These are phyloP conservation scores for Aspergillus neoniger DNA, from an alignment of 2,329 filamentous ascomycete species.

Conservation along the genomic window DNA sequence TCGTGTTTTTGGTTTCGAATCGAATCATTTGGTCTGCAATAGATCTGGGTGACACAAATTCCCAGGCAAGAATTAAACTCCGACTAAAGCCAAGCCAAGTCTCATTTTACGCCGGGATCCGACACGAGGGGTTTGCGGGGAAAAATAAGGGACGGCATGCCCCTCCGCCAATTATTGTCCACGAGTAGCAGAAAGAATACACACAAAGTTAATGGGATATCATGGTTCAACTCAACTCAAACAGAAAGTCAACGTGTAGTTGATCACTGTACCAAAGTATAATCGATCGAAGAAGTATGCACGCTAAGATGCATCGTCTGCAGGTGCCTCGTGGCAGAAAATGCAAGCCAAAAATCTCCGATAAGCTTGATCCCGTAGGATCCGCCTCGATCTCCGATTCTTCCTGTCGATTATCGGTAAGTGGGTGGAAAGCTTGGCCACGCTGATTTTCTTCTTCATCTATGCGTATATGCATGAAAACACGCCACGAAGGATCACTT, in stretches of 20 bases:
- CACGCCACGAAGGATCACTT: not conserved
- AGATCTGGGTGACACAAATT: not conserved
- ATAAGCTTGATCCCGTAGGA: conserved; percentile 2
- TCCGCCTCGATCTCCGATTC: not conserved
- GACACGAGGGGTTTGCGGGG: conserved; percentile 2
- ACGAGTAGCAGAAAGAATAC: too few species aligned
- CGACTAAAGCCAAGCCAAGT: not conserved
- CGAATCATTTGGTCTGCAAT: not conserved
- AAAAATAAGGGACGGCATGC: not conserved
- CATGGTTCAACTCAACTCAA: not conserved
- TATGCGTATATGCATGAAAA: not conserved
- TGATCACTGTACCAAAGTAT: too few species aligned
- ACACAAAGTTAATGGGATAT: not conserved
- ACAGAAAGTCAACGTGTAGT: too few species aligned
- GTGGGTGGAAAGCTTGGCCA: too few species aligned
- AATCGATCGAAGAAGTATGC: not conserved
- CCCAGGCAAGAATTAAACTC: not conserved
- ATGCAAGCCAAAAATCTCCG: not conserved
- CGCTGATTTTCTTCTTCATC: not conserved
- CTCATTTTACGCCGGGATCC: not conserved
- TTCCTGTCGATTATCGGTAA: too few species aligned
- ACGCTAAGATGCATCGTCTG: not conserved
- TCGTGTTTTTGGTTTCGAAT: too few species aligned
- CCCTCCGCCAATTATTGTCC: too few species aligned
- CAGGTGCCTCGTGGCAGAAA: not conserved